phyloP scores from a whole-genome alignment of 164 flowering plant genomes.

The Vitis labrusca region DNA sequence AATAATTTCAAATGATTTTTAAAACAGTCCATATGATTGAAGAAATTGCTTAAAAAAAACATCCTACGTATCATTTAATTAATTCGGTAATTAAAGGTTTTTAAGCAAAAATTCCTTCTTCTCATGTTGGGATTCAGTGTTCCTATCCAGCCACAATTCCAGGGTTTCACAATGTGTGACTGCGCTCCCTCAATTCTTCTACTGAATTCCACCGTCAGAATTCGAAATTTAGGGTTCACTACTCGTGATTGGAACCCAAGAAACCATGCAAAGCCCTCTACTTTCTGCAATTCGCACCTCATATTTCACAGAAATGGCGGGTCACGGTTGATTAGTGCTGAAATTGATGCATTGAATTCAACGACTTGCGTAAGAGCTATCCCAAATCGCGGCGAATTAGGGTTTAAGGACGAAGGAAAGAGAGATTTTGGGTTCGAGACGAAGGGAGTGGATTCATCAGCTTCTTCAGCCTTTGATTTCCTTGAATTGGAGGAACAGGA shows the following conservation, averaged over 20 bases:
- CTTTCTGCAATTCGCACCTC: background rate
- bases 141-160: too few species aligned
- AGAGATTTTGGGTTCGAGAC: constrained; percentile 10
- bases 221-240: constrained; percentile 2
- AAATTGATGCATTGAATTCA: background rate
- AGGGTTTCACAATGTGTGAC: constrained; percentile 31
- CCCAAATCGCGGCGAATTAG: constrained; percentile 25
- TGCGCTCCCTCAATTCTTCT: constrained; percentile 25
- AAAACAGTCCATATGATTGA: too few species aligned
- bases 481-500: constrained; percentile 26
- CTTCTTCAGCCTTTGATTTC: constrained; percentile 28
- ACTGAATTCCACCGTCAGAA: background rate
- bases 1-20: too few species aligned
- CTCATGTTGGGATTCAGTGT: too few species aligned
- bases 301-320: background rate
- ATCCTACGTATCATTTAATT: too few species aligned
- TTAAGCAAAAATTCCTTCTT: too few species aligned
- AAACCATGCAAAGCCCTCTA: background rate
- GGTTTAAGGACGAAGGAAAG: constrained; percentile 22
- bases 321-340: background rate
- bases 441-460: background rate
- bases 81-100: too few species aligned
- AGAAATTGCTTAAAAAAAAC: too few species aligned
- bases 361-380: background rate
- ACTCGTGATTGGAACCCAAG: background rate